These are phyloP conservation scores for Aspergillus clavatus DNA, from an alignment of 2,329 filamentous ascomycete species.

Conservation along the genomic window DNA sequence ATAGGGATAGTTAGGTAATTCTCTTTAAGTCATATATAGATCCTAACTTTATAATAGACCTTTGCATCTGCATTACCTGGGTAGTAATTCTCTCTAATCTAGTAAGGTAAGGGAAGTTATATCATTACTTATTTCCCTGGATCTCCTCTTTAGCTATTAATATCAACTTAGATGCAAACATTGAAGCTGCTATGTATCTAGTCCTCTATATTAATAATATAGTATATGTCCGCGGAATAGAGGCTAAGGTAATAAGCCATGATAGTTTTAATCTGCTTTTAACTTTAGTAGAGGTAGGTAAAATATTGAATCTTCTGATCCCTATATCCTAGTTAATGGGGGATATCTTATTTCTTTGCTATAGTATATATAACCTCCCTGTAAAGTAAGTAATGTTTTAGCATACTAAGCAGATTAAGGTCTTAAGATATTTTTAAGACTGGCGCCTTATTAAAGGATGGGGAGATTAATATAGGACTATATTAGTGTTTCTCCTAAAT, in stretches of 20 bases:
- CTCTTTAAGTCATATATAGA: slow-evolving; percentile 26
- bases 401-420: no score
- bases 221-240: slow-evolving; percentile 5
- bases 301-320: slow-evolving; percentile 15
- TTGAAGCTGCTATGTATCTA: slow-evolving; percentile 22
- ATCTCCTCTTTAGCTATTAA: slow-evolving; percentile 3
- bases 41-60: slow-evolving; percentile 23
- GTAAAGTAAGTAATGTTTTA: slow-evolving; percentile 15
- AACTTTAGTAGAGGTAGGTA: slow-evolving; percentile 8
- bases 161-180: slow-evolving; percentile 18
- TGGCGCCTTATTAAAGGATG: no score
- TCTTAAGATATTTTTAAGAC: no score
- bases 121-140: slow-evolving; percentile 11
- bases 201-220: slow-evolving; percentile 10
- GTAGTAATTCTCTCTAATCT: slow-evolving; percentile 17
- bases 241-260: slow-evolving; percentile 24
- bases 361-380: slow-evolving; percentile 20
- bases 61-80: slow-evolving; percentile 28
- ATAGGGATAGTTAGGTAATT: slow-evolving; percentile 24
- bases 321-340: slow-evolving; percentile 18
- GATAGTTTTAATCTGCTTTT: slow-evolving; percentile 8
- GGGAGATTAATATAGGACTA: no score
- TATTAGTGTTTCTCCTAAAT: no score
- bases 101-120: slow-evolving; percentile 22
- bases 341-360: slow-evolving; percentile 21